phyloP scores from a whole-genome alignment of 768 basidiomycete genomes.

The Termitomyces heimii region DNA sequence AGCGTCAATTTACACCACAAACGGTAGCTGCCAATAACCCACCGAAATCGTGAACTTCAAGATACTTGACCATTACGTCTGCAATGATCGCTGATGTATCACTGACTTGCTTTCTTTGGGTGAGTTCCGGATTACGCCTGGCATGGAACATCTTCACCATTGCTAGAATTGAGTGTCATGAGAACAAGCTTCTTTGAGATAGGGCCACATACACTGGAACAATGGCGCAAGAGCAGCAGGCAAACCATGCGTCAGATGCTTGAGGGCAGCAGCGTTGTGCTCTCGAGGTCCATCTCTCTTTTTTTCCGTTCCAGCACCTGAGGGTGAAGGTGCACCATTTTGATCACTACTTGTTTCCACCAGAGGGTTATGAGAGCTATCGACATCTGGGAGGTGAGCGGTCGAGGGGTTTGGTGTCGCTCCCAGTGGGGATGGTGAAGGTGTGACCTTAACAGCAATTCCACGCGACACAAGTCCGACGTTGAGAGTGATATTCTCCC shows the following conservation, averaged over 20 bases:
- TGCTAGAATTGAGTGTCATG: conserved; percentile 35
- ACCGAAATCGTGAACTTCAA: conserved; percentile 52
- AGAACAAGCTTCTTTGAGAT: background rate
- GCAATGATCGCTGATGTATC: conserved; percentile 69
- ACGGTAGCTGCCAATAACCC: conserved; percentile 18
- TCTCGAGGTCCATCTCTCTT: conserved; percentile 44
- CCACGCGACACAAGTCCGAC: conserved; percentile 48
- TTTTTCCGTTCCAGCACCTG: conserved; percentile 10
- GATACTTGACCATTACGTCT: conserved; percentile 64
- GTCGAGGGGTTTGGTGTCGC: conserved; percentile 40
- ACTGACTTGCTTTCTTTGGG: conserved; percentile 73
- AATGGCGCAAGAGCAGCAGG: conserved; percentile 74
- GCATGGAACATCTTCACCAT: conserved; percentile 84
- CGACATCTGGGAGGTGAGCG: conserved; percentile 33
- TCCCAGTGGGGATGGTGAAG: conserved; percentile 36
- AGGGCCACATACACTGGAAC: conserved; percentile 63
- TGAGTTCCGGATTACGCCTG: conserved; percentile 66
- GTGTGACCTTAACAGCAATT: conserved; percentile 41
- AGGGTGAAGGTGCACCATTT: background rate
- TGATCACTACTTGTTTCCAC: conserved; percentile 12
- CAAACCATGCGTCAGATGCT: conserved; percentile 74
- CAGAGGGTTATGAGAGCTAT: conserved; percentile 22
- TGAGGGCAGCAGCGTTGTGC: conserved; percentile 69
- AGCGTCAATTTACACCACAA: background rate
- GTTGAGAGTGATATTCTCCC: conserved; percentile 83